phyloP scores from a whole-genome alignment of 768 basidiomycete species.

The Termitomyces sp. region DNA sequence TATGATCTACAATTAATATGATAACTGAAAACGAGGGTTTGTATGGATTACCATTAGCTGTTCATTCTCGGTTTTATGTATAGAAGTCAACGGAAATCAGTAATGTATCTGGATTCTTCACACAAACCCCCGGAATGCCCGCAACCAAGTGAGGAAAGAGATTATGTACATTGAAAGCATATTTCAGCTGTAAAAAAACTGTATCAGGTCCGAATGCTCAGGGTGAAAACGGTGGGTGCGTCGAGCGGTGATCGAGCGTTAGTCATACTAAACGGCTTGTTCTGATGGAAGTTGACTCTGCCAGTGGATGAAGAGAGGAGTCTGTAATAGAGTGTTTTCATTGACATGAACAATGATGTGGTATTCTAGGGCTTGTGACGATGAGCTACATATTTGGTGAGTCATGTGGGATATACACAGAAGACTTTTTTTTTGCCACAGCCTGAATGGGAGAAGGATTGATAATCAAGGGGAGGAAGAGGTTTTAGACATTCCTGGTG shows the following conservation, averaged over 20 bases:
- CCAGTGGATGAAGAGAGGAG: not conserved
- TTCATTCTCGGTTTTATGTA: not conserved
- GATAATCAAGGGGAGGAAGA: slow-evolving; percentile 3
- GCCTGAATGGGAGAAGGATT: slow-evolving; percentile 3
- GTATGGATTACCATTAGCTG: not conserved
- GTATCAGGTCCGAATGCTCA: not conserved
- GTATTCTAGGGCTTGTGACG: not conserved
- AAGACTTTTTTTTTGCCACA: not conserved
- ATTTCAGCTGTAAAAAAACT: not conserved
- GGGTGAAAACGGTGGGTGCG: not conserved
- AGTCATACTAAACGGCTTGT: slow-evolving; percentile 1
- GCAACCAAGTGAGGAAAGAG: not conserved
- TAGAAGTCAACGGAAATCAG: not conserved
- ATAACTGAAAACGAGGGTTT: not conserved
- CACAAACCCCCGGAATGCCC: not conserved
- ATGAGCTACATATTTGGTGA: not conserved
- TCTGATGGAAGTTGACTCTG: slow-evolving; percentile 4
- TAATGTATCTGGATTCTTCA: not conserved
- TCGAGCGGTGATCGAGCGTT: not conserved
- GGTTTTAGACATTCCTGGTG: slow-evolving; percentile 3
- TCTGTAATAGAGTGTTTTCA: slow-evolving; percentile 1
- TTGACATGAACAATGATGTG: not conserved
- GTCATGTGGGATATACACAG: slow-evolving; percentile 7
- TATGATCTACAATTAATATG: not conserved
- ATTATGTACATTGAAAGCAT: not conserved